Conservation (phyloP, 2,329 filamentous ascomycete genomes). For the Penicillium glabrum region DNA sequence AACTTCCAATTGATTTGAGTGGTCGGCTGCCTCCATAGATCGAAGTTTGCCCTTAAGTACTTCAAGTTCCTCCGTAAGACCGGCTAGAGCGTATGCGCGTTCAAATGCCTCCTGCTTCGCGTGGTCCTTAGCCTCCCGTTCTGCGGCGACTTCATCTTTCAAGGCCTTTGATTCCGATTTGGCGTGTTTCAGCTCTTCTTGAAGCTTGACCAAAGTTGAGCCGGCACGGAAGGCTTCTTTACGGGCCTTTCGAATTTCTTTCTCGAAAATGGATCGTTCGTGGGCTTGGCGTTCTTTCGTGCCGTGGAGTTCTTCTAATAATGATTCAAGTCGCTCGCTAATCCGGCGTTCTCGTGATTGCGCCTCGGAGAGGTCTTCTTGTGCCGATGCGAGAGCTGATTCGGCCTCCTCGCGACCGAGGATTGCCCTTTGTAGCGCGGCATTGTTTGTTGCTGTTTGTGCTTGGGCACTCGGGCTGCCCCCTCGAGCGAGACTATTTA, state of each 20-base stretch:
- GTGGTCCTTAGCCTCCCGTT: constrained; percentile 49
- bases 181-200: constrained; percentile 50
- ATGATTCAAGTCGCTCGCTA: constrained; percentile 45
- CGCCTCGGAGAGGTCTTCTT: constrained; percentile 41
- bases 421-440: constrained; percentile 45
- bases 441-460: constrained; percentile 40
- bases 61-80: constrained; percentile 46
- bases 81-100: constrained; percentile 46
- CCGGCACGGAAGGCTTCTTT: constrained; percentile 61
- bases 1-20: constrained; percentile 32
- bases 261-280: constrained; percentile 53
- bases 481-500: constrained; percentile 45
- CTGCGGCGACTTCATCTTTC: constrained; percentile 53
- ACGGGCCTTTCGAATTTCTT: constrained; percentile 55
- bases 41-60: constrained; percentile 43
- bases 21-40: constrained; percentile 39
- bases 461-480: constrained; percentile 30
- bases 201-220: constrained; percentile 54
- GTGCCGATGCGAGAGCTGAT: constrained; percentile 34
- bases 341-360: constrained; percentile 46
- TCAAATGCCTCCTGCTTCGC: constrained; percentile 50
- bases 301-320: constrained; percentile 53
- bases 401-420: constrained; percentile 50
- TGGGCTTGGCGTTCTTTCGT: constrained; percentile 52
- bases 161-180: constrained; percentile 48